Evolutionary conservation across 371 early-diverging fungal species (phyloP).

Genomic region (Mortierella sp.): DNA sequence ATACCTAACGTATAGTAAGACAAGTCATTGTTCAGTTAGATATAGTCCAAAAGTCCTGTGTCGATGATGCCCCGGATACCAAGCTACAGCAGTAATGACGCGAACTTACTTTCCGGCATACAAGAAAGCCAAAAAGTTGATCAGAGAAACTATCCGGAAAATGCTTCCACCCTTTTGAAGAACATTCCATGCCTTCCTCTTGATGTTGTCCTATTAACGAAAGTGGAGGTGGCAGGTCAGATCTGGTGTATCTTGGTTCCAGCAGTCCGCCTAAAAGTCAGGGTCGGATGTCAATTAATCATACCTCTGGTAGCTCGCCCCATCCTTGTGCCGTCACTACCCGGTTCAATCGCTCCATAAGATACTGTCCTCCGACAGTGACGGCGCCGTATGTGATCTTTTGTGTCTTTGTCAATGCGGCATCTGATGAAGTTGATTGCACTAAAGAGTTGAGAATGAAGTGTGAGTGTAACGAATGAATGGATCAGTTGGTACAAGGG

Average conservation of each 20-base stretch:
- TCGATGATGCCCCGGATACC: neutral
- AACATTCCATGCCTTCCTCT: conserved; percentile 74
- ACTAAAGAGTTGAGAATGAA: conserved; percentile 50
- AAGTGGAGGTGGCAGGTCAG: neutral
- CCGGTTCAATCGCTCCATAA: conserved; percentile 75
- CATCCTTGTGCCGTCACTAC: conserved; percentile 80
- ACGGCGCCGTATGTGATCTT: conserved; percentile 71
- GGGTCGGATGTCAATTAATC: neutral
- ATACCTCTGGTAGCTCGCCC: conserved; percentile 80
- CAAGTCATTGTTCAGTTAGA: neutral
- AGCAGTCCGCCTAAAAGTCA: neutral
- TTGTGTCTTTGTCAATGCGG: conserved; percentile 71
- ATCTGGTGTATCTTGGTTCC: neutral
- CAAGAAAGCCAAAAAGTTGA: conserved; percentile 89
- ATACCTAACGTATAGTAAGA: conserved; percentile 63
- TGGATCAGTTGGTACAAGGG: neutral
- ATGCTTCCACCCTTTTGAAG: conserved; percentile 76
- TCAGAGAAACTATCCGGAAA: conserved; percentile 74
- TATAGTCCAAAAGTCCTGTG: neutral
- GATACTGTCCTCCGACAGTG: conserved; percentile 83
- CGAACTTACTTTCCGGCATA: conserved; percentile 80
- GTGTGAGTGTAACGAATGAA: neutral
- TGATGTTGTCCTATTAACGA: conserved; percentile 62
- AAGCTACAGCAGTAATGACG: neutral
- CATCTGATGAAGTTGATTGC: conserved; percentile 73